Evolutionary conservation across 1,284 basidiomycete genomes (phyloP).

Genomic region (Inonotus obliquus): DNA sequence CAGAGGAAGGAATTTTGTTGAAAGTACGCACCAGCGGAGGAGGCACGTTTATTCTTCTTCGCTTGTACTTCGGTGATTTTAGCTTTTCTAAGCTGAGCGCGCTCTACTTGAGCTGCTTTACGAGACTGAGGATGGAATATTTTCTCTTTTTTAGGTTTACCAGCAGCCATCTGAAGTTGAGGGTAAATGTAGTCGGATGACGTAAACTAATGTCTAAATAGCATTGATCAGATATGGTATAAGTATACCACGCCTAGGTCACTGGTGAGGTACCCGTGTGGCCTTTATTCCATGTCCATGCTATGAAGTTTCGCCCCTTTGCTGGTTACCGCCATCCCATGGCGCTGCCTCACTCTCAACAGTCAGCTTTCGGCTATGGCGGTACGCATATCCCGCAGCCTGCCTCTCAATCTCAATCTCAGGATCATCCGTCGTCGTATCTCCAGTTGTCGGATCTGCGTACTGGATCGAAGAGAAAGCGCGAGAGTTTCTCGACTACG

Average conservation of each 20-base stretch:
- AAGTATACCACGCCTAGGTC: neutral
- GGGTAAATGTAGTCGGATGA: neutral
- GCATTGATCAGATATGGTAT: neutral
- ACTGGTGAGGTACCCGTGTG: neutral
- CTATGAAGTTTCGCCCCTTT: neutral
- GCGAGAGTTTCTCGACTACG: neutral
- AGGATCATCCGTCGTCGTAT: neutral
- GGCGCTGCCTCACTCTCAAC: neutral
- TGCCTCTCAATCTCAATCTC: neutral
- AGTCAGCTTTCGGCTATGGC: neutral
- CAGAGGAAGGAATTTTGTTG: neutral
- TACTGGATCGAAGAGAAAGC: conserved; percentile 8
- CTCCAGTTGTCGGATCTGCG: conserved; percentile 17
- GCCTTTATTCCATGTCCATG: neutral
- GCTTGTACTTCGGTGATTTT: conserved; percentile 58
- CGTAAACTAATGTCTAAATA: neutral
- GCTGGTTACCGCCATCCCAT: neutral
- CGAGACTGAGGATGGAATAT: conserved; percentile 76
- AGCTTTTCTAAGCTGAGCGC: conserved; percentile 65
- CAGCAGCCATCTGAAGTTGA: conserved; percentile 8
- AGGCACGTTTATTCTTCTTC: conserved; percentile 53
- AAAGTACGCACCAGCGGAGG: conserved; percentile 43
- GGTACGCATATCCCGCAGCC: neutral
- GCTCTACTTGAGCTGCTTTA: conserved; percentile 76
- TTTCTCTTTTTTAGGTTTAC: conserved; percentile 59